Evolutionary conservation across 2,329 filamentous ascomycete species (phyloP), one percentile per base, ranked within the genome.

Genomic region (Arthrobotrys musiformis): DNA sequence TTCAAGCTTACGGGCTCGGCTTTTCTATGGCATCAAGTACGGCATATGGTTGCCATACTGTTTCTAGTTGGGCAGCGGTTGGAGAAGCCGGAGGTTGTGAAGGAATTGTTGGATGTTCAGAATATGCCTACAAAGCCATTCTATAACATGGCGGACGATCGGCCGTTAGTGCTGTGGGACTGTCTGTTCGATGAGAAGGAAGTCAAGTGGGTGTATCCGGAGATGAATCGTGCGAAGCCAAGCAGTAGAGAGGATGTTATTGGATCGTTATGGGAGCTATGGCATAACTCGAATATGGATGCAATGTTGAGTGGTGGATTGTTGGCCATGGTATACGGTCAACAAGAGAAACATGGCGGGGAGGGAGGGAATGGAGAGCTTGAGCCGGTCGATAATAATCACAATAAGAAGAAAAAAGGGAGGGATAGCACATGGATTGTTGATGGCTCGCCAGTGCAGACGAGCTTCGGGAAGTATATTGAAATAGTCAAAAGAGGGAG

Each of bases 1-100:
- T 96, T 99, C 84, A 90, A 91, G 72, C 90, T 99, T 44, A 90
- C 94, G 80, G 95, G 95, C 19, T 93, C 92, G 6, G 95, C 94
- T 1, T 99, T 99, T 84, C 85, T 99, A 54, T 99, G 95, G 95
- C 95, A 99, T 84, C 95, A 99, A 85, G 96, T 99, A 80, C 90
- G 95, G 24, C 93, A 94, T 85, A 94, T 99, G 89, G 90, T 96
- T n/a, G 89, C 91, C 15, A 86, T 98, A 5, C 86, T 99, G n/a
- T 98, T 99, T 85, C 86, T 95, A 9, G 90, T 98, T 7, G 95
- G 93, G 28, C 95, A 99, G 84, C 90, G 93, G 0, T 88, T 97
- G 15, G 95, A 99, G 83, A 82, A 86, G 28, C 91, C 94, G 0
- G 88, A 88, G 0, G 84, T 98, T 13, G 86, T 98, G 48, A 86